These are phyloP conservation scores for Crepidotus sp. DNA, from an alignment of 1,284 basidiomycete genomes.

Conservation along the genomic window DNA sequence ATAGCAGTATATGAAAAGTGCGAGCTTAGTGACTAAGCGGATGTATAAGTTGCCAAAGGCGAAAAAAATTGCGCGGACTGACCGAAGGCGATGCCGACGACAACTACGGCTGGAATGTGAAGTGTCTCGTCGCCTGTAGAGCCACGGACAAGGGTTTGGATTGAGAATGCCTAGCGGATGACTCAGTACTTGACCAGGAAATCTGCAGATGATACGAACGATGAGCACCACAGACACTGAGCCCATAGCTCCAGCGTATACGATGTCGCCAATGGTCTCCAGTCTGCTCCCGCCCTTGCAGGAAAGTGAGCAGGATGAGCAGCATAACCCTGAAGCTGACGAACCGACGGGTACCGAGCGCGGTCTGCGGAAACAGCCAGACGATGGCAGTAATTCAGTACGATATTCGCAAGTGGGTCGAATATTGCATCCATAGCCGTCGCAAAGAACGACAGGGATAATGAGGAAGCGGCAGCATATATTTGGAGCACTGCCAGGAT, in stretches of 20 bases:
- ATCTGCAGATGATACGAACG: constrained; percentile 17
- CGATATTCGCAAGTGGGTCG: constrained; percentile 44
- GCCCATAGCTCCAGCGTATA: constrained; percentile 55
- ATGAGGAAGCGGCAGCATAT: too few relatives aligned
- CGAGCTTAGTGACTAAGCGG: constrained; percentile 54
- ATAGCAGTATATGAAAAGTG: constrained; percentile 83
- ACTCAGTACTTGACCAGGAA: too few relatives aligned
- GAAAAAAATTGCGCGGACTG: constrained; percentile 1
- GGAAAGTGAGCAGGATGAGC: background rate
- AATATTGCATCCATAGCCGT: constrained; percentile 87
- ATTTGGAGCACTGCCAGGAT: too few relatives aligned
- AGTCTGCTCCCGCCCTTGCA: constrained; percentile 77
- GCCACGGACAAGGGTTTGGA: constrained; percentile 33
- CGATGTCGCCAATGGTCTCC: constrained; percentile 86
- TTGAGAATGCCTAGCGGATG: constrained; percentile 27
- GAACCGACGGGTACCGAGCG: constrained; percentile 71
- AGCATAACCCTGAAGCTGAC: background rate
- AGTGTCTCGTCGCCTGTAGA: constrained; percentile 54
- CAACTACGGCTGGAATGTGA: constrained; percentile 74
- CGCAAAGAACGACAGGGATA: constrained; percentile 82
- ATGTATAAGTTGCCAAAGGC: constrained; percentile 10
- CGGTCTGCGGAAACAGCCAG: constrained; percentile 65
- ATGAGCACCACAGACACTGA: constrained; percentile 8
- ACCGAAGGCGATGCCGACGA: constrained; percentile 80
- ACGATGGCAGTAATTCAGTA: constrained; percentile 37